Evolutionary conservation across 1,139 yeast species (phyloP).

Genomic region (Yamadazyma friedrichii): DNA sequence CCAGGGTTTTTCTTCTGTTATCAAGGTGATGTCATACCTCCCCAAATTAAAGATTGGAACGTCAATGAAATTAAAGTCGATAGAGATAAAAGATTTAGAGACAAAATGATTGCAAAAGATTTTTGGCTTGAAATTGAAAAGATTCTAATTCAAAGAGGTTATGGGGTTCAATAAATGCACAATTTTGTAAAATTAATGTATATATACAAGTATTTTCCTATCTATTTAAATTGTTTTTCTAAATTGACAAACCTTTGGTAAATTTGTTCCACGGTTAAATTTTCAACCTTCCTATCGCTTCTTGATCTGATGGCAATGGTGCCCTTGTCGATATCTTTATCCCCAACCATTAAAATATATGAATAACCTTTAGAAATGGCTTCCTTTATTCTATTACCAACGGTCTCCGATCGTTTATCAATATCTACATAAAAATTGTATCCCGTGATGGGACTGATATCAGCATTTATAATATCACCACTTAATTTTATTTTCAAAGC

Average conservation of each 20-base stretch:
- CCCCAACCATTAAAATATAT: slow-evolving; percentile 82
- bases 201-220: slow-evolving; percentile 4
- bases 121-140: slow-evolving; percentile 80
- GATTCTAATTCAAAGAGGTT: slow-evolving; percentile 49
- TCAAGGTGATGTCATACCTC: slow-evolving; percentile 78
- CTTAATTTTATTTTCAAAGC: slow-evolving; percentile 46
- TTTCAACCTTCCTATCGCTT: slow-evolving; percentile 48
- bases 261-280: slow-evolving; percentile 46
- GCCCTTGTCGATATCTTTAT: slow-evolving; percentile 65
- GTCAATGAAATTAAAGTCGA: slow-evolving; percentile 77
- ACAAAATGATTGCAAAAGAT: slow-evolving; percentile 78
- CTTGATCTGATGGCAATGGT: slow-evolving; percentile 67
- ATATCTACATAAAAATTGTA: slow-evolving; percentile 73
- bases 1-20: slow-evolving; percentile 80
- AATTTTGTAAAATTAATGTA: slow-evolving; percentile 4
- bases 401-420: slow-evolving; percentile 72
- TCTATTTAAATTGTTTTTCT: slow-evolving; percentile 44
- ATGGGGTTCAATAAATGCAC: slow-evolving; percentile 22
- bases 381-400: slow-evolving; percentile 78
- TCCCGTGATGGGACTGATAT: slow-evolving; percentile 53
- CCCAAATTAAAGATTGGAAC: slow-evolving; percentile 80
- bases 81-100: slow-evolving; percentile 81
- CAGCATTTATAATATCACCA: slow-evolving; percentile 42
- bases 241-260: slow-evolving; percentile 47
- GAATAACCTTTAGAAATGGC: slow-evolving; percentile 77